Evolutionary conservation across 176 grass and related monocot species (phyloP).

Genomic region (Avena sativa): DNA sequence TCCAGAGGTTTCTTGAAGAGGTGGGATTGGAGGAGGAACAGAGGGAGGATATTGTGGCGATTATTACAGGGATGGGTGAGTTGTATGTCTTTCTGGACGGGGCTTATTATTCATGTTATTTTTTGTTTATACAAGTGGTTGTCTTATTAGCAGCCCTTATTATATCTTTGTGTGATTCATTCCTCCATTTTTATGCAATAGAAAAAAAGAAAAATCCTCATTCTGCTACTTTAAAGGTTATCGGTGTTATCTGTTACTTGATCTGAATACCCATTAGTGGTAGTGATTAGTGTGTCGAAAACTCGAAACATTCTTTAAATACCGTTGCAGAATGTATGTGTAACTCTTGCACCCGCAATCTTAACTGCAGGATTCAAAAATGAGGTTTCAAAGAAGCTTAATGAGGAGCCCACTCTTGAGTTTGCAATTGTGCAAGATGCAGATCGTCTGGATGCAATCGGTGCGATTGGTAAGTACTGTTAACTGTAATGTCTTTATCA

Average conservation of each 20-base stretch:
- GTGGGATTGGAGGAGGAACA: constrained; percentile 58
- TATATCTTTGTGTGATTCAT: neutral
- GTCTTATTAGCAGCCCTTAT: constrained; percentile 12
- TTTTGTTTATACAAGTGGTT: constrained; percentile 11
- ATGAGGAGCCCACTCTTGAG: constrained; percentile 57
- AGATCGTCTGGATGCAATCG: constrained; percentile 90
- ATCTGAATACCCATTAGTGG: constrained; percentile 12
- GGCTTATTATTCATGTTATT: constrained; percentile 8
- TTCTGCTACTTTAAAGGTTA: neutral
- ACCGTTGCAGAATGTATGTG: neutral
- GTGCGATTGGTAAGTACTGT: constrained; percentile 73
- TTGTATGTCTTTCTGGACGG: neutral
- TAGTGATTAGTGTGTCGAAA: neutral
- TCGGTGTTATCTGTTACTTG: neutral
- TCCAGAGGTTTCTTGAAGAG: constrained; percentile 69
- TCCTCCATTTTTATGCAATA: constrained; percentile 17
- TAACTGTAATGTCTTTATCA: neutral
- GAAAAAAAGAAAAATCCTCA: neutral
- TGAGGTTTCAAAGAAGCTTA: constrained; percentile 65
- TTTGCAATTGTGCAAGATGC: constrained; percentile 95
- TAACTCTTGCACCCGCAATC: constrained; percentile 14
- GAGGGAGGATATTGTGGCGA: constrained; percentile 65
- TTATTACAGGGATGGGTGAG: constrained; percentile 93
- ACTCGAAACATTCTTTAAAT: constrained; percentile 3
- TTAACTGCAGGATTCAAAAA: constrained; percentile 80